Conservation (phyloP, 495 filamentous ascomycete genomes). For the Copromyces sp. region DNA sequence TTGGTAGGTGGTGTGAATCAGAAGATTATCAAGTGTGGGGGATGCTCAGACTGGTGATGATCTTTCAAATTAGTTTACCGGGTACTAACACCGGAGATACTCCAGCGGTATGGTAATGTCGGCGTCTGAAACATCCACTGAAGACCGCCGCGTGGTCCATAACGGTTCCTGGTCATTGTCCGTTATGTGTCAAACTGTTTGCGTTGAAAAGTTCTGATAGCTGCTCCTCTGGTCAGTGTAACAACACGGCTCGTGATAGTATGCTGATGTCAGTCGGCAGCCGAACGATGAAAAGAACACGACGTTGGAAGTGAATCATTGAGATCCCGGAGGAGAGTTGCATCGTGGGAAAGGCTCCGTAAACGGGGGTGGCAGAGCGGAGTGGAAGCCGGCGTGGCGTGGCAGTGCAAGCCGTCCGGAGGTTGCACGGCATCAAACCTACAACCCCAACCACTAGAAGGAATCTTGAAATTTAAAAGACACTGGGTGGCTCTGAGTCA, state of each 20-base stretch:
- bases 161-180: not conserved
- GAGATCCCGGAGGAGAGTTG: not conserved
- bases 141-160: not conserved
- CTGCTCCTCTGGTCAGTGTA: not conserved
- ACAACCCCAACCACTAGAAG: not conserved
- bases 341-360: not conserved
- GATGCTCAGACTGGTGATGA: not conserved
- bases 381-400: not conserved
- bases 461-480: not conserved
- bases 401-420: not conserved
- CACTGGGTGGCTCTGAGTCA: not conserved
- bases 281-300: not conserved
- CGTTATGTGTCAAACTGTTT: not conserved
- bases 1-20: not conserved
- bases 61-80: not conserved
- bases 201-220: not conserved
- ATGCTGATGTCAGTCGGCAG: not conserved
- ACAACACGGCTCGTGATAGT: not conserved
- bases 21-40: no score
- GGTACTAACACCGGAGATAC: not conserved
- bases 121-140: not conserved
- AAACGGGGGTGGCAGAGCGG: not conserved
- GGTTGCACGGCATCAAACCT: not conserved
- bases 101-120: not conserved
- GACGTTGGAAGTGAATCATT: not conserved